Evolutionary conservation across 371 early-diverging fungal genomes (phyloP).

Genomic region (Haplosporangium sp.): DNA sequence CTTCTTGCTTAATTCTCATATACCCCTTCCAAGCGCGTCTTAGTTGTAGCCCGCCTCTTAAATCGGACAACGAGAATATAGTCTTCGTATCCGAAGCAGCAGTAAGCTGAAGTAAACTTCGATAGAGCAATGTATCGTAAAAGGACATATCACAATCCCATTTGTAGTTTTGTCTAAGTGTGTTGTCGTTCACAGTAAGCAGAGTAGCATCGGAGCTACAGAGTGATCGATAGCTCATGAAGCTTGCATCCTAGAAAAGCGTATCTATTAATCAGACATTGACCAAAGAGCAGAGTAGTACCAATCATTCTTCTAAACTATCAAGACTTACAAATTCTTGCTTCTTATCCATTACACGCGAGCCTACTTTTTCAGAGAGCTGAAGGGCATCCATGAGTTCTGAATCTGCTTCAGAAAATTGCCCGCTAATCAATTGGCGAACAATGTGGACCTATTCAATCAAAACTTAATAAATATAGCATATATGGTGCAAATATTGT

Average conservation of each 20-base stretch:
- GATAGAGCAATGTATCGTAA: slow-evolving; percentile 55
- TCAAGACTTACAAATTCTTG: slow-evolving; percentile 37
- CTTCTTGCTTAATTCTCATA: slow-evolving; percentile 56
- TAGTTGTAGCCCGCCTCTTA: slow-evolving; percentile 56
- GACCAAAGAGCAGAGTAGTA: neutral
- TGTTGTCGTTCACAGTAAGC: slow-evolving; percentile 32
- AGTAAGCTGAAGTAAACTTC: slow-evolving; percentile 54
- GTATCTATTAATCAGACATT: neutral
- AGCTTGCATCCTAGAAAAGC: slow-evolving; percentile 34
- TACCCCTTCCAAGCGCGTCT: slow-evolving; percentile 58
- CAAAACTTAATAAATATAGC: neutral
- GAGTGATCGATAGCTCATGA: slow-evolving; percentile 26
- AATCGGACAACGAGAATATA: slow-evolving; percentile 55
- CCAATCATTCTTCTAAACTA: neutral
- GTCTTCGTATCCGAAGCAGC: slow-evolving; percentile 55
- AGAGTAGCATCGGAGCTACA: slow-evolving; percentile 37
- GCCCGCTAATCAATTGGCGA: slow-evolving; percentile 47
- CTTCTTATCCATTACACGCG: slow-evolving; percentile 35
- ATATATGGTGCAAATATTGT: neutral
- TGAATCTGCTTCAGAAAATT: slow-evolving; percentile 46
- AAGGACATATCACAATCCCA: slow-evolving; percentile 60
- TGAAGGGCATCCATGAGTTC: slow-evolving; percentile 46
- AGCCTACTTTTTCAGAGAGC: slow-evolving; percentile 42
- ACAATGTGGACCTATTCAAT: slow-evolving; percentile 43
- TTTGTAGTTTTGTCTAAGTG: slow-evolving; percentile 56